Base-by-base conservation (phyloP, 2,329 filamentous ascomycete species). In the Aspergillus texensis region DNA sequence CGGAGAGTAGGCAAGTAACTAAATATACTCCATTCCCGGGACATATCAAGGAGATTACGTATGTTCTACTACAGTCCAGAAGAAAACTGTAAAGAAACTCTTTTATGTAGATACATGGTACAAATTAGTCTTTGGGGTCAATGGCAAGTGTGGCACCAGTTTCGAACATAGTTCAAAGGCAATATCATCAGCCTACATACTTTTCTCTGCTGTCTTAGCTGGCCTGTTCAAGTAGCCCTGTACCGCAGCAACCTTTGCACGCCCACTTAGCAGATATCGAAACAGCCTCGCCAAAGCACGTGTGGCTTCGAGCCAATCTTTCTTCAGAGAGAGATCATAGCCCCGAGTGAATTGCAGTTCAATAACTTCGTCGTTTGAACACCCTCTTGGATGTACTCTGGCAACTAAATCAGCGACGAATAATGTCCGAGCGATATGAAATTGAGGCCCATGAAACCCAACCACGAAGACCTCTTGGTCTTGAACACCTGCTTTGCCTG, bases 311-410 rank as follows among this genome's bases (percentile, higher is more conserved):
- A 67, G 30, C 56, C 61, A 68, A 39, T 65, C 63, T 12, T 62
- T n/a, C 63, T 62, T 66, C 43, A 54, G 34, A 34, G 30, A 58
- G 6, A 64, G 46, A 56, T 67, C 43, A 46, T 66, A 66, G 71
- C 64, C 57, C 16, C 58, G 45, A 3, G 64, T 62, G 24, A 63
- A 63, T 4, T 55, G 6, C 55, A 65, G 26, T 3, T 62, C 46
- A 28, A 62, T n/a, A 11, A 11, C 24, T 19, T 63, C 57, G 24
- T 43, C 10, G 4, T n/a, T 24, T 10, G 63, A 56, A 36, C 19
- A 60, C 10, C 53, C 61, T 16, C 62, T 53, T 12, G 54, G 10
- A 28, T 60, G 57, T 3, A 58, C 54, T 39, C 60, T 45, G 4
- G 24, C 14, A 30, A 65, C 54, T 4, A 24, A 11, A 11, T 60